Conservation (phyloP, 768 basidiomycete genomes). For the Mycena leptocephala region DNA sequence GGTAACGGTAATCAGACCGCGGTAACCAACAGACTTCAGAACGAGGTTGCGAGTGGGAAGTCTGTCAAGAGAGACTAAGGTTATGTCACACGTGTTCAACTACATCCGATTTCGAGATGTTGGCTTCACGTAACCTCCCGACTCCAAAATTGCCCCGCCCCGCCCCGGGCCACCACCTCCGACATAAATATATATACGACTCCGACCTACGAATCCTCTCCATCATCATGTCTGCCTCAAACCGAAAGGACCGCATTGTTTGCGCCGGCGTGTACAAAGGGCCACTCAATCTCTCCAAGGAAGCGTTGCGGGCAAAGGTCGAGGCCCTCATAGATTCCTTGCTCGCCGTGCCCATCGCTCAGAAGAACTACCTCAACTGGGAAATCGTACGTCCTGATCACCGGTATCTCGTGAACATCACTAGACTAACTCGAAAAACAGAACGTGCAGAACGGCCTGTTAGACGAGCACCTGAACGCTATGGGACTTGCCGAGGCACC, state of each 20-base stretch:
- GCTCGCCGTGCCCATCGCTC: neutral
- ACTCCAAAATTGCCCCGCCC: no score
- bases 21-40: no score
- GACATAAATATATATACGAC: neutral
- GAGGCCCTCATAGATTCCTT: neutral
- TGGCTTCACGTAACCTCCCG: no score
- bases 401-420: neutral
- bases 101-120: no score
- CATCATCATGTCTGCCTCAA: neutral
- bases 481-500: neutral
- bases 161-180: neutral
- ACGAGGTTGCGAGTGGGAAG: no score
- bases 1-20: no score
- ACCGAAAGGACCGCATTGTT: neutral
- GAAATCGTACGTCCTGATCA: neutral
- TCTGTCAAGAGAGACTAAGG: no score
- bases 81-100: no score
- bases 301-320: neutral
- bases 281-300: neutral
- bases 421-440: neutral
- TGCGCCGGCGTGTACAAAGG: neutral
- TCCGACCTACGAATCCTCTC: neutral
- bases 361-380: neutral
- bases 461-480: neutral
- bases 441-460: neutral